Base-by-base conservation (phyloP, 2,329 filamentous ascomycete genomes). In the Colletotrichum sp. region DNA sequence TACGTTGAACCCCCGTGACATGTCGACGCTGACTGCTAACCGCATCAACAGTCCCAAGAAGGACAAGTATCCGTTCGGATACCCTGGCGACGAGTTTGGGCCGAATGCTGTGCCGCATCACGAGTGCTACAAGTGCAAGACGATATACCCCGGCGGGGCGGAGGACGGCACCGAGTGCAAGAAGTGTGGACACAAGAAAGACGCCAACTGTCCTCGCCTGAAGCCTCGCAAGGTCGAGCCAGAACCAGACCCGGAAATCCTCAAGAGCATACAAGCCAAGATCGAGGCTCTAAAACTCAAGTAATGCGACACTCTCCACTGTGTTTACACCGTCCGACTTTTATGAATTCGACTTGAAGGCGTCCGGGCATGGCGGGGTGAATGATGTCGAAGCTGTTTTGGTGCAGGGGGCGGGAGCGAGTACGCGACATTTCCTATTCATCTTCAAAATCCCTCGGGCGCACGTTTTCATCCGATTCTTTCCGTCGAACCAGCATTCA, bases 41-140 rank as follows among this genome's bases (percentile, higher is more conserved):
- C 22, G 22, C 34, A 30, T 29, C 39, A 12, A 29, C 80, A 93
- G 92, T 65, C 87, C 92, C 76, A 94, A 94, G 85, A 92, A 90
- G 80, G 88, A 91, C 80, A 94, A 93, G 81, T 95, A 93, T 82
- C 93, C 93, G 0, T 89, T 91, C 77, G 93, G 93, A 59, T 95
- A 95, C 82, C 93, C 93, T 6, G 92, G 93, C 57, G 93, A 95
- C 79, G 89, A 86, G 44, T 91, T 90, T 68, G 90, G 90, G 3
- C 84, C 85, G 5, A 88, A 85, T 75, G 88, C 89, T 76, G 85
- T 88, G 44, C 88, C 89, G 29, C 87, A 90, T 69, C 90, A 90
- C 81, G 87, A 87, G 36, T 95, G 94, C 83, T 89, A 92, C 78
- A 85, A 89, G 69, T 96, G 94, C 86, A 88, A 89, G 81, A 88